Base-by-base conservation (phyloP, 2,329 filamentous ascomycete genomes). In the Xylaria hypoxylon region DNA sequence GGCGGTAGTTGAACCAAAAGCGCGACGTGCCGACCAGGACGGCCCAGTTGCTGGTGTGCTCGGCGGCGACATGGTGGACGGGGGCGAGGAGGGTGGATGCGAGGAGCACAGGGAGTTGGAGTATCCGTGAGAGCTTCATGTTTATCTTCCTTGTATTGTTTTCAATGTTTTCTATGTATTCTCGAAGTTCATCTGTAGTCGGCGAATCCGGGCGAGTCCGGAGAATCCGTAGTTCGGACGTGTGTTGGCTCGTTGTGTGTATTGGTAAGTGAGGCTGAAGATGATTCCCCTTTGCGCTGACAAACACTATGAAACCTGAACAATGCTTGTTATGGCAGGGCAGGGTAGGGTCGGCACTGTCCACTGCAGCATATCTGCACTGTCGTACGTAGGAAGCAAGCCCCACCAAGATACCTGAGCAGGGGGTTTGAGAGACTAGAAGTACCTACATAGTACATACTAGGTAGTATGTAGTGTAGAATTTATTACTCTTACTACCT, bases 1-100 rank as follows among this genome's bases (percentile, higher is more conserved):
- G 96, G 64, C 96, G 92, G 81, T 99, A 99, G 83, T 99, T 99
- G 89, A 99, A 99, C 96, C 96, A 99, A 86, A 99, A 99, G 60
- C 96, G 92, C 59, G 96, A 99, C 5, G 96, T 99, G 71, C 92
- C 96, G 65, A 99, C 96, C n/a, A 99, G 90, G 68, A 99, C 96
- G 10, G 96, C 96, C 96, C 96, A 99, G 82, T 99, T 99, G 78
- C 93, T 97, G 17, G 96, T 99, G 82, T 99, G 96, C 74, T 95
- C 91, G 71, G 89, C 87, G 31, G 79, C 78, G 56, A 84, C 81
- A 65, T 83, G 80, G 24, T 79, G 72, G 17, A 76, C 62, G 26
- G 84, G 78, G 62, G 81, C 77, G 52, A 89, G 77, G 63, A 87
- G 74, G 64, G 82, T 74, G 45, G 83, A 79, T 51, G 80, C 83